Evolutionary conservation across 768 basidiomycete genomes (phyloP), one percentile per base, ranked within the genome.

Genomic region (Lyophyllum decastes): DNA sequence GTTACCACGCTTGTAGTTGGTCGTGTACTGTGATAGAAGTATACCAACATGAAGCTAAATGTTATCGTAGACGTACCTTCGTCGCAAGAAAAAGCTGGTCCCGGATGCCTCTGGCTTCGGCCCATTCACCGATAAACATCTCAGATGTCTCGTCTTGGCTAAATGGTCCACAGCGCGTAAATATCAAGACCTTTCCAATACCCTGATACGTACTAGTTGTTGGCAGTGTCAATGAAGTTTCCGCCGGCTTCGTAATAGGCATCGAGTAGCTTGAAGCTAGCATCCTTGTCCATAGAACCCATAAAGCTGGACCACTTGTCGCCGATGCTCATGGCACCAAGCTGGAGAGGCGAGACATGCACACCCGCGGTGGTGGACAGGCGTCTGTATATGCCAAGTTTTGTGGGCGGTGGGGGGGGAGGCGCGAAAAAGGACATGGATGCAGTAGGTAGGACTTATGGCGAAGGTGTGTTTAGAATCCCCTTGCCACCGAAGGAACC

Each of bases 141-240:
- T 89, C 86, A 3, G 82, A 84, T n/a, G 76, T 64, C 58, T 81
- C 84, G 55, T 84, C 77, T 60, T 87, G 83, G 54, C 78, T 82
- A 40, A 25, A 6, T 24, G 44, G 44, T 47, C 44, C 10, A 44
- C 16, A 19, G 2, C 33, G 24, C 16, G 43, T 12, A 27, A 47
- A 5, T 14, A 6, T 17, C 24, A 14, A 4, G 35, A 38, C 3
- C n/a, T 17, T 16, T 2, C 6, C 35, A 38, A 4, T 12, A 30
- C 30, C 10, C 5, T 30, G 10, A 30, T 38, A 38, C 35, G 35
- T 12, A 38, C 35, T 38, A 38, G 14, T 38, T 38, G 48, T 57
- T 63, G 2, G 61, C 54, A 10, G 61, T 63, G 21, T 63, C 61
- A 21, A 63, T 63, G 30, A 63, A 63, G 16, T 63, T 63, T 1